Conservation (phyloP, 495 filamentous ascomycete genomes). For the Neurospora sp. region DNA sequence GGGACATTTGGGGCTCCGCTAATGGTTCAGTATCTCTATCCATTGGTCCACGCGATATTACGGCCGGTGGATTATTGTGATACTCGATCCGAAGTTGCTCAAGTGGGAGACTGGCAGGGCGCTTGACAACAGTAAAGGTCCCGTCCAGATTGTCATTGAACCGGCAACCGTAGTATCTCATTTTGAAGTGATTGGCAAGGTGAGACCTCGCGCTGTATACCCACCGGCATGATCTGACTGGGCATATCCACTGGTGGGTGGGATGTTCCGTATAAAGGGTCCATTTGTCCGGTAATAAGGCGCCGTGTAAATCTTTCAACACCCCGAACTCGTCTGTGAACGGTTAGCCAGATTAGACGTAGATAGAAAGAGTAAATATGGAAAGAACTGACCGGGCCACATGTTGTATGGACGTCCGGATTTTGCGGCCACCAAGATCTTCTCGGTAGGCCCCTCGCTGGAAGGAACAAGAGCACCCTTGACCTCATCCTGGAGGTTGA, state of each 20-base stretch:
- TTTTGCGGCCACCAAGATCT: conserved; percentile 2
- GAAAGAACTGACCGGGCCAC: conserved; percentile 6
- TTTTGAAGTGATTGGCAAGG: conserved; percentile 14
- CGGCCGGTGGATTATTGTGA: background rate
- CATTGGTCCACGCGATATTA: background rate
- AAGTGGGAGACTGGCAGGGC: background rate
- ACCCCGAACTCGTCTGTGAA: background rate
- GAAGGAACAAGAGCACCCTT: background rate
- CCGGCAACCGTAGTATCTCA: conserved; percentile 1
- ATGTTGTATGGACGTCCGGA: conserved; percentile 9
- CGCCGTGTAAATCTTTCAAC: background rate
- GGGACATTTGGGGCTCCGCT: background rate
- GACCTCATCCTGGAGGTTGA: background rate
- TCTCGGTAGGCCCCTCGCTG: background rate
- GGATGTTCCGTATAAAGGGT: background rate
- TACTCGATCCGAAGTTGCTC: background rate
- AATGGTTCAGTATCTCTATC: background rate
- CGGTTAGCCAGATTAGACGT: background rate
- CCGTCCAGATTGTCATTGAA: conserved; percentile 17
- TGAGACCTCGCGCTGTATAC: background rate
- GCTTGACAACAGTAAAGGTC: conserved; percentile 5
- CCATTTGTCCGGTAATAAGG: conserved; percentile 9
- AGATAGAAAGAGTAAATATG: background rate
- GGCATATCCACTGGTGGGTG: conserved; percentile 15
- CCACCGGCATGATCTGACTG: conserved; percentile 10